phyloP scores from a whole-genome alignment of 2,329 filamentous ascomycete species.

The Leptographium radiaticola region DNA sequence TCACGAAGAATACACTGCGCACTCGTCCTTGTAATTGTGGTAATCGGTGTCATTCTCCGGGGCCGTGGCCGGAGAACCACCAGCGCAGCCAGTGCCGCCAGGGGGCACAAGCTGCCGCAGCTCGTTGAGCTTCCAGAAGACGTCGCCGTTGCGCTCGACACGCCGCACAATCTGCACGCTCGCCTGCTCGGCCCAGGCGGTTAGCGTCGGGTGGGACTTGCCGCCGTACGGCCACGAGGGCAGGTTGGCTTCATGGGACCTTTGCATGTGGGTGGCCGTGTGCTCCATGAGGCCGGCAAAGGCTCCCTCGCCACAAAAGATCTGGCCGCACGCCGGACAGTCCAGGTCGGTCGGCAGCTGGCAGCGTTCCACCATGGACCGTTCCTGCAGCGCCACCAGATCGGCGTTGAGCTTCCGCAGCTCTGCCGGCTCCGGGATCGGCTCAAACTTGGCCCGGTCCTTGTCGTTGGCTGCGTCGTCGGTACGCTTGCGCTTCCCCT shows the following conservation, averaged over 20 bases:
- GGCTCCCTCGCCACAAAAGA: slow-evolving; percentile 48
- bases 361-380: slow-evolving; percentile 48
- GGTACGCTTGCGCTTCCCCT: neutral
- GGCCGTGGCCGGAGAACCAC: too few relatives aligned
- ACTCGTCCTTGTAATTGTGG: too few relatives aligned
- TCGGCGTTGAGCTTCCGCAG: slow-evolving; percentile 32
- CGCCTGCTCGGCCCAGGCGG: slow-evolving; percentile 22
- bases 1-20: too few relatives aligned
- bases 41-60: too few relatives aligned
- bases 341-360: slow-evolving; percentile 42
- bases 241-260: slow-evolving; percentile 15
- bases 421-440: neutral
- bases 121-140: neutral
- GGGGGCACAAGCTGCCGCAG: neutral
- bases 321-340: slow-evolving; percentile 49
- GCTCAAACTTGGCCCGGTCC: too few relatives aligned
- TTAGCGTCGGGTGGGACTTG: slow-evolving; percentile 21
- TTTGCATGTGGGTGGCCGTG: slow-evolving; percentile 65
- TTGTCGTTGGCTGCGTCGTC: too few relatives aligned
- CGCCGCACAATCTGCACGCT: slow-evolving; percentile 15
- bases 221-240: slow-evolving; percentile 16
- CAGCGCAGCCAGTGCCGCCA: neutral
- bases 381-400: slow-evolving; percentile 40
- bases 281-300: slow-evolving; percentile 86
- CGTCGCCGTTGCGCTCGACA: neutral